A percentile compares a stretch with the other conserved stretches of the same genome.
These are phyloP conservation scores for Xylaria sp. DNA, from an alignment of 2,329 filamentous ascomycete species.

Conservation along the genomic window DNA sequence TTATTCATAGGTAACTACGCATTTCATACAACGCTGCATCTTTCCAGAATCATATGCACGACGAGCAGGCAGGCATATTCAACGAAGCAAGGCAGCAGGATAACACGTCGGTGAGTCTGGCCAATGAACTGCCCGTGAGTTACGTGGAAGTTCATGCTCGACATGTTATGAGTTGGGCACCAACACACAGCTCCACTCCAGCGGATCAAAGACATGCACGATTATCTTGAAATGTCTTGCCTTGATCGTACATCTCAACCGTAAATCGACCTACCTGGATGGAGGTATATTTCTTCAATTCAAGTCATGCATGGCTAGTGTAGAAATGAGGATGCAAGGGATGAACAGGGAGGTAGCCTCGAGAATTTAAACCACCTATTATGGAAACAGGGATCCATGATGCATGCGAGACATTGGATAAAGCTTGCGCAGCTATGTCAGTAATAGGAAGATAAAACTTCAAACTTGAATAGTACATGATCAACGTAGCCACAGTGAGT, in stretches of 20 bases:
- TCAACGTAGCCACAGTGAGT: too few relatives aligned
- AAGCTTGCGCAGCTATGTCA: too few relatives aligned
- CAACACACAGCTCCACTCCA: slow-evolving; percentile 12
- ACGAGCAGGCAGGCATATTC: not conserved
- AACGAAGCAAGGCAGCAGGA: not conserved
- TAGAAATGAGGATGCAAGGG: not conserved
- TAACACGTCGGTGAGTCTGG: not conserved
- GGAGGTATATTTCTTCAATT: not conserved
- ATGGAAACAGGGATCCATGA: too few relatives aligned
- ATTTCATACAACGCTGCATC: not conserved
- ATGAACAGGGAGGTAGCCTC: not conserved
- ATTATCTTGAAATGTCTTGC: not conserved
- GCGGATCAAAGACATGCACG: not conserved
- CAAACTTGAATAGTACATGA: too few relatives aligned
- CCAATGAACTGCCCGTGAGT: slow-evolving; percentile 9
- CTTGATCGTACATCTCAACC: not conserved
- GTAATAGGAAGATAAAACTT: too few relatives aligned
- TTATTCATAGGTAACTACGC: not conserved
- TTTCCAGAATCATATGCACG: not conserved
- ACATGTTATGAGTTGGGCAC: slow-evolving; percentile 16
- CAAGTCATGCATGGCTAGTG: not conserved
- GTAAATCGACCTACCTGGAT: not conserved
- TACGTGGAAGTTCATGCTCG: slow-evolving; percentile 23
- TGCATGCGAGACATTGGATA: too few relatives aligned
- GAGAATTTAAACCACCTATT: too few relatives aligned